Percentiles rank a stretch among this genome's conserved stretches.
Evolutionary conservation across 495 filamentous ascomycete species (phyloP).

Genomic region (Penicillium coffeae): DNA sequence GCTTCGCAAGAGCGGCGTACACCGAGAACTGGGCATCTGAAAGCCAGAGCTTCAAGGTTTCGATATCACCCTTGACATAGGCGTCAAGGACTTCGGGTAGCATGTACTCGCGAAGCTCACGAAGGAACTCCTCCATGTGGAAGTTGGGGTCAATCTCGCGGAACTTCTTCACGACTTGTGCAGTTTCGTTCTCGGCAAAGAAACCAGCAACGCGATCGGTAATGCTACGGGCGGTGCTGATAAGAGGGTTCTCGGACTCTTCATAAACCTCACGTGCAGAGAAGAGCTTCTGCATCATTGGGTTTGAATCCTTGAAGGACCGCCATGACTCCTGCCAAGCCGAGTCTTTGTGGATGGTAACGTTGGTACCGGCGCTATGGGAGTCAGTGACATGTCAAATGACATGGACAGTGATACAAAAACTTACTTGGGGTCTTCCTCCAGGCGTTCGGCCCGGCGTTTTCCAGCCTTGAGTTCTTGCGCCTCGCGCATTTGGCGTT

Average conservation of each 20-base stretch:
- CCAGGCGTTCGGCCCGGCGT: conserved; percentile 49
- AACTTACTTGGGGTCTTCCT: conserved; percentile 84
- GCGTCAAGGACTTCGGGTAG: conserved; percentile 95
- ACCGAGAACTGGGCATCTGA: conserved; percentile 92
- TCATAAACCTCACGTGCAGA: conserved; percentile 77
- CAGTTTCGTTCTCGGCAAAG: conserved; percentile 97
- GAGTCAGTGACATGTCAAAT: conserved; percentile 19
- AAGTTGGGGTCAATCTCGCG: conserved; percentile 94
- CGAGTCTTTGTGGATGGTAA: conserved; percentile 94
- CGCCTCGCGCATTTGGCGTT: conserved; percentile 69
- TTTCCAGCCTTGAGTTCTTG: conserved; percentile 52
- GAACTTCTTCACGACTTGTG: conserved; percentile 94
- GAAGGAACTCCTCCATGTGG: conserved; percentile 88
- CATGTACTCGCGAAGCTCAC: conserved; percentile 96
- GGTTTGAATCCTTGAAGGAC: conserved; percentile 82
- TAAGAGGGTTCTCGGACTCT: conserved; percentile 94
- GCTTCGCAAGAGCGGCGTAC: conserved; percentile 88
- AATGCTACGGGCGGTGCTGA: conserved; percentile 88
- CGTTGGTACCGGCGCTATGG: conserved; percentile 80
- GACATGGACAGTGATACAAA: neutral
- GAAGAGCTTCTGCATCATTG: conserved; percentile 85
- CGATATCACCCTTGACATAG: conserved; percentile 92
- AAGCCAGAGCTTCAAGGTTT: conserved; percentile 89
- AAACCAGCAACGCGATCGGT: conserved; percentile 90
- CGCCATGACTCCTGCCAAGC: conserved; percentile 95